Conservation (phyloP, 352 stramenopile genomes). For the Hyaloperonospora brassicae region DNA sequence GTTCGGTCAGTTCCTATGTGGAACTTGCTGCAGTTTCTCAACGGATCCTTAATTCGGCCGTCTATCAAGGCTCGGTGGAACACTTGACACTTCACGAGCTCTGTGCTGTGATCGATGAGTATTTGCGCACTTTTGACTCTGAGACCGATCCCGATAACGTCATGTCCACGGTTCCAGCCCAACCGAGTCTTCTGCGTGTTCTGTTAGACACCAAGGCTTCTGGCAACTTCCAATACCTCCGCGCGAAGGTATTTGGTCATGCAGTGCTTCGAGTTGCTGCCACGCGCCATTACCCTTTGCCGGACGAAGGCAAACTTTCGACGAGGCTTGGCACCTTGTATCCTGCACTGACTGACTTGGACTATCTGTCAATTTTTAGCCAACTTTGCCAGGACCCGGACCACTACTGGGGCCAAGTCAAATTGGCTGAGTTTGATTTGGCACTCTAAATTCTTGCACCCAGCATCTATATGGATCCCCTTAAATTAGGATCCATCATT, state of each 20-base stretch:
- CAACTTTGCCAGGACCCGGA: not conserved
- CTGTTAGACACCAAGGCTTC: not conserved
- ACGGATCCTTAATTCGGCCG: not conserved
- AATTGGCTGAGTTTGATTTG: not conserved
- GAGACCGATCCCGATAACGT: not conserved
- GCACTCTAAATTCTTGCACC: not conserved
- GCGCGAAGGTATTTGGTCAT: not conserved
- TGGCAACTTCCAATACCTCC: not conserved
- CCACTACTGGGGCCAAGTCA: not conserved
- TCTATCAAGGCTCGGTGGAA: not conserved
- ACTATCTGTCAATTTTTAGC: not conserved
- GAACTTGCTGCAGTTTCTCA: not conserved
- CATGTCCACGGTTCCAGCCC: not conserved
- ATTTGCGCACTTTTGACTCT: not conserved
- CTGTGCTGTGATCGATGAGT: not conserved
- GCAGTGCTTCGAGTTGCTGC: not conserved
- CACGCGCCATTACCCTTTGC: not conserved
- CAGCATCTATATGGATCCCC: not conserved
- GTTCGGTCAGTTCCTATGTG: not conserved
- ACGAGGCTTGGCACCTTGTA: not conserved
- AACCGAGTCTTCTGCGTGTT: not conserved
- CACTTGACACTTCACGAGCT: not conserved
- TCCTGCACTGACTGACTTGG: no score
- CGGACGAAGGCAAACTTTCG: not conserved
- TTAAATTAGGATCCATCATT: not conserved